Base-by-base conservation (phyloP, 306 rosid species). In the Boehmeria nivea region DNA sequence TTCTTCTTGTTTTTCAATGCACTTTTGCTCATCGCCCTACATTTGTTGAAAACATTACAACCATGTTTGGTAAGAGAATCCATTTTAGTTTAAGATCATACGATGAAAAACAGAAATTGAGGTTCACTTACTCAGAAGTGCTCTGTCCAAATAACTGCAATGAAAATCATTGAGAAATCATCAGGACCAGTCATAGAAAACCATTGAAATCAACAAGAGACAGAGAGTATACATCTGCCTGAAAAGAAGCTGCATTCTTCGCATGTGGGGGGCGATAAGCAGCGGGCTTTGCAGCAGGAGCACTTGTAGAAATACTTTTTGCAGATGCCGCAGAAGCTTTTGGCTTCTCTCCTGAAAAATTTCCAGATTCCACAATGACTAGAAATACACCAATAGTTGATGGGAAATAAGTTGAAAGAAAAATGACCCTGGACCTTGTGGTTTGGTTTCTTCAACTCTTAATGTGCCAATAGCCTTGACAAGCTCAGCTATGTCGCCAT, bases 181-280 rank as follows among this genome's bases (percentile, higher is more conserved):
- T 71, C 47, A 78, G 72, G 64, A 63, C 36, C 54, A 48, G 40
- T 40, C 39, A 52, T 8, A 8, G 34, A 75, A 66, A 49, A 38
- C n/a, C n/a, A 40, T 40, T 3, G 10, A 11, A 11, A 40, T 40
- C 3, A 40, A 12, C 4, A 40, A 40, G 4, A 40, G 12, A 12
- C 45, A n/a, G 10, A 40, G n/a, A 50, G 13, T 12, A 72, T 82
- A 90, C 98, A 95, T 82, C 81, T 12, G 98, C 95, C 82, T 84
- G 86, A 74, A 87, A 66, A 51, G 64, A 70, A 72, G 91, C 91
- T 6, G 95, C 88, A 65, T 16, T 69, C 76, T 87, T 87, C 40
- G 94, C 91, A 68, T 90, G 88, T 42, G 98, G 98, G 10, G 98
- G 98, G 47, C 89, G 83, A 72, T 90, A 87, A 25, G 98, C 95